Evolutionary conservation across 305 asterid genomes (phyloP).

Genomic region (Withania somnifera): DNA sequence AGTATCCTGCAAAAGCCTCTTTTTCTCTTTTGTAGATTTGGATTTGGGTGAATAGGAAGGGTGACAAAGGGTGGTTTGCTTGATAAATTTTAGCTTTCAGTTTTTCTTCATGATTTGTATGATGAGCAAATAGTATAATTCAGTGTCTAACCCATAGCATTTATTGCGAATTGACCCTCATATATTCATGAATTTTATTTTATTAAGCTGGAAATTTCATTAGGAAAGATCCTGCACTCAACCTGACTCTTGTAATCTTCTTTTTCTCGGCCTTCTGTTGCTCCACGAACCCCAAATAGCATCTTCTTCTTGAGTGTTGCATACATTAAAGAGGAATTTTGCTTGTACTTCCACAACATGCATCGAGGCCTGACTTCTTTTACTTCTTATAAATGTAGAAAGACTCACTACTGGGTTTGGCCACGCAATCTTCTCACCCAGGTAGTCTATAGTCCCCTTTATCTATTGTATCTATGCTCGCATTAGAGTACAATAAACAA

Average conservation of each 20-base stretch:
- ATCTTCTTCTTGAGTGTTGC: not conserved
- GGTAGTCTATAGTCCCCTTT: conserved; percentile 16
- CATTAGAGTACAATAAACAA: not conserved
- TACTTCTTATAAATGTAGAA: conserved; percentile 18
- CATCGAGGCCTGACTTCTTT: not conserved
- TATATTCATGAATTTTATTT: not conserved
- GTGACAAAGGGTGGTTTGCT: not conserved
- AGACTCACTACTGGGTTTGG: conserved; percentile 43
- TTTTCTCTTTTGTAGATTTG: not conserved
- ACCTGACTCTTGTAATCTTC: not conserved
- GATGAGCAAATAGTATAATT: not conserved
- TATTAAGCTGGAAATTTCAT: not conserved
- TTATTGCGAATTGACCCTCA: not conserved
- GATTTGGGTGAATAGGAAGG: not conserved
- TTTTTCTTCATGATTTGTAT: not conserved
- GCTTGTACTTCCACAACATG: not conserved
- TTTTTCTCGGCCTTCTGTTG: not conserved
- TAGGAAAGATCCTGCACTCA: not conserved
- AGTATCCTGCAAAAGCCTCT: not conserved
- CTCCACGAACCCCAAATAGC: not conserved
- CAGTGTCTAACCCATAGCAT: not conserved
- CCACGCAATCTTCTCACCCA: conserved; percentile 58
- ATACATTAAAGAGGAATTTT: not conserved
- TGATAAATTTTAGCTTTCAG: not conserved
- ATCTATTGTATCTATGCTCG: not conserved